Conservation (phyloP, 2,329 filamentous ascomycete genomes). For the Talaromyces sp. region DNA sequence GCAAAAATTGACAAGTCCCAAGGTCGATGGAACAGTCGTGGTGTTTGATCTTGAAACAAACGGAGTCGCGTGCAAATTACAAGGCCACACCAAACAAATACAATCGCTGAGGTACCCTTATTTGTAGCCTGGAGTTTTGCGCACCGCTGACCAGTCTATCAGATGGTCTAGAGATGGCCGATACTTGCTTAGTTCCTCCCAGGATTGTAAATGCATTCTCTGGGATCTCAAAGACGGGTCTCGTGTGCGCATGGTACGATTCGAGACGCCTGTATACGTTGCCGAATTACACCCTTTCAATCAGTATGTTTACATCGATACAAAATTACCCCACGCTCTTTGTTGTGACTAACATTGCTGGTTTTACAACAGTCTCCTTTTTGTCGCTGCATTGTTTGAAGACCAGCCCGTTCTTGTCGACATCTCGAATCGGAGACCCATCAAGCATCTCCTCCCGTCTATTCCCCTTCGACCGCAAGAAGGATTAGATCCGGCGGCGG, state of each 20-base stretch:
- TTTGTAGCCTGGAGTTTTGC: neutral
- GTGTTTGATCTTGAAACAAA: constrained; percentile 98
- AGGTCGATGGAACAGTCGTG: constrained; percentile 83
- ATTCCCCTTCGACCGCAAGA: constrained; percentile 73
- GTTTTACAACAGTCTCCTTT: constrained; percentile 57
- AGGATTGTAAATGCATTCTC: constrained; percentile 93
- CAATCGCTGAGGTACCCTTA: constrained; percentile 65
- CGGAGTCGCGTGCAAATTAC: constrained; percentile 88
- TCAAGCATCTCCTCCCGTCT: constrained; percentile 74
- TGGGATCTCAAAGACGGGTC: constrained; percentile 80
- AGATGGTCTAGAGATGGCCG: constrained; percentile 89
- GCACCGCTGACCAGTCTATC: constrained; percentile 1
- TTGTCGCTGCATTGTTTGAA: constrained; percentile 90
- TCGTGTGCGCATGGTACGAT: constrained; percentile 76
- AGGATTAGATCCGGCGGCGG: constrained; percentile 50
- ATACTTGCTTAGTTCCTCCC: constrained; percentile 85
- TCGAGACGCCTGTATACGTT: constrained; percentile 90
- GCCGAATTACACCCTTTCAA: constrained; percentile 91
- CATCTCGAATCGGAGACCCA: constrained; percentile 61
- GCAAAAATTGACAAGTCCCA: constrained; percentile 5
- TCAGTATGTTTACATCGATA: constrained; percentile 61
- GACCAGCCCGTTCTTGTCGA: constrained; percentile 87
- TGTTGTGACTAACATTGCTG: neutral
- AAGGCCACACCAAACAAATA: constrained; percentile 88
- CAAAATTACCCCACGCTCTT: neutral